Evolutionary conservation across 2,329 filamentous ascomycete genomes (phyloP).

Genomic region (Trichophyton equinum): DNA sequence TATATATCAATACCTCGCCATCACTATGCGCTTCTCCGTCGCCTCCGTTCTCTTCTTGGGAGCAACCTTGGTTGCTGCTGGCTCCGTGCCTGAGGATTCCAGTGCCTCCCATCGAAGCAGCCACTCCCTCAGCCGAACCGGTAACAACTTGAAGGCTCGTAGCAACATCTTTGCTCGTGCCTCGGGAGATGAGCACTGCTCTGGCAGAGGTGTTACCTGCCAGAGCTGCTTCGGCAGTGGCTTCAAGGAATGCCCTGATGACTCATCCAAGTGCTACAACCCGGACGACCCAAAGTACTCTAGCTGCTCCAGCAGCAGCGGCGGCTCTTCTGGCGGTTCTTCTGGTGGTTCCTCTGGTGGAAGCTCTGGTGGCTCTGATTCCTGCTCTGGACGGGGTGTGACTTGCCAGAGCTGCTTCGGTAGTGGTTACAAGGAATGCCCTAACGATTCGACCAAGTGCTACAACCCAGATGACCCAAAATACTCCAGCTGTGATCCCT

Average conservation of each 20-base stretch:
- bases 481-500: too few relatives aligned
- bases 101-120: neutral
- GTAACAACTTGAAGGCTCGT: constrained; percentile 1
- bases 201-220: constrained; percentile 1
- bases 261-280: constrained; percentile 2
- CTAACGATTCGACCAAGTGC: neutral
- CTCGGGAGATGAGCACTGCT: neutral
- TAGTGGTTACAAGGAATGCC: constrained; percentile 3
- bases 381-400: constrained; percentile 3
- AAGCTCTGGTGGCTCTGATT: neutral
- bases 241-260: constrained; percentile 5
- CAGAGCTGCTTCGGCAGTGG: constrained; percentile 5
- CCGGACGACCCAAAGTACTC: neutral
- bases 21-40: neutral
- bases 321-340: neutral
- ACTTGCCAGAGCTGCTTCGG: constrained; percentile 7
- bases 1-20: neutral
- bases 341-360: neutral
- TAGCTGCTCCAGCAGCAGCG: neutral
- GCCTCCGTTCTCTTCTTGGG: constrained; percentile 1
- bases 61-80: neutral
- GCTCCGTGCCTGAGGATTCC: neutral
- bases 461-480: constrained; percentile 2
- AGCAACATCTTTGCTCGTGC: neutral
- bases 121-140: neutral